Evolutionary conservation across 179 eudicot species (phyloP), one percentile per base, ranked within the genome.

Genomic region (Camellia oleifera): DNA sequence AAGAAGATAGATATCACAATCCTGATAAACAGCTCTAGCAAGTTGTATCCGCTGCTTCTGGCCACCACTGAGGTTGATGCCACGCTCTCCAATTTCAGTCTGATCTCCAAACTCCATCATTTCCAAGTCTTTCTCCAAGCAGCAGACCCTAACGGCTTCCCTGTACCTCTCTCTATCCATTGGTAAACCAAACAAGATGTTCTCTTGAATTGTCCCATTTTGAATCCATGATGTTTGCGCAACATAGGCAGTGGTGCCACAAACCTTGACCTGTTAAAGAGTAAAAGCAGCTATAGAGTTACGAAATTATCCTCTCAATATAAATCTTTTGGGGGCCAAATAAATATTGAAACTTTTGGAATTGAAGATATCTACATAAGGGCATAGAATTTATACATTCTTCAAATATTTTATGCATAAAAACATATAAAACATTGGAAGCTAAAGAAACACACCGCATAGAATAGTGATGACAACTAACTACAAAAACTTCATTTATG

Each of bases 161-260:
- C 61, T 85, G 86, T 95, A 95, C 78, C 83, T 91, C 3, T 81
- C 82, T 88, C 83, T 78, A 78, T 89, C 80, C 97, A 92, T 93
- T 8, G 99, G 97, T 87, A 88, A 82, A 63, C 98, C 95, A 79
- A 95, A 93, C 42, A 90, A 81, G 68, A 95, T 94, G 79, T 95
- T 95, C 54, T 92, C 94, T 83, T 94, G 85, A 66, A 95, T 90
- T 2, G 97, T 94, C 69, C 95, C 99, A 78, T 87, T 95, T 76
- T 95, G 98, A 72, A 95, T 95, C 99, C 99, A 95, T 61, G 99
- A 76, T 8, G 97, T 93, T 83, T 95, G 99, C 5, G 99, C 98
- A 72, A 94, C 99, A 76, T 93, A 95, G 50, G 98, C 99, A 65
- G 99, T 95, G 17, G 84, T 90, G 11, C 99, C 99, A 79, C 91